These are phyloP conservation scores for Vitis amurensis DNA, from an alignment of 164 flowering plant species.

Conservation along the genomic window DNA sequence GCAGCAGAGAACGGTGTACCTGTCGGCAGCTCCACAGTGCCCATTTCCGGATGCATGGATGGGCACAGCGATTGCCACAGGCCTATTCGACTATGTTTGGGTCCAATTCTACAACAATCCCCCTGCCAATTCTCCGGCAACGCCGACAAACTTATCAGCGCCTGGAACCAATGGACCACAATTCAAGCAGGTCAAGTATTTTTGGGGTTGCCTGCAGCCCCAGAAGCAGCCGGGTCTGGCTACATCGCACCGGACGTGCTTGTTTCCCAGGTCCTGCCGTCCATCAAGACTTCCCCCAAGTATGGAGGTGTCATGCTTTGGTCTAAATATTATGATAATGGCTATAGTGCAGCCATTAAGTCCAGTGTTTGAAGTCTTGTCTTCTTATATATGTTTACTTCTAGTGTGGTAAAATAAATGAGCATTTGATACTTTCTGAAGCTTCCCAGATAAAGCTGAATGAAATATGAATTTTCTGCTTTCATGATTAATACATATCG, in stretches of 20 bases:
- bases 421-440: too few species aligned
- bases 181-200: background rate
- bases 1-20: background rate
- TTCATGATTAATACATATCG: too few species aligned
- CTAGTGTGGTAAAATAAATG: too few species aligned
- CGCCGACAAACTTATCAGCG: background rate
- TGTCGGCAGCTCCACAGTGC: slow-evolving; percentile 26
- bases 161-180: slow-evolving; percentile 16
- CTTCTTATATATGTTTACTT: too few species aligned
- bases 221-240: slow-evolving; percentile 7
- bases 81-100: slow-evolving; percentile 25
- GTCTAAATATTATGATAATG: too few species aligned
- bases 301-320: too few species aligned
- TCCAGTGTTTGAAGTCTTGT: too few species aligned
- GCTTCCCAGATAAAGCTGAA: too few species aligned
- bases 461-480: too few species aligned
- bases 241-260: slow-evolving; percentile 3
- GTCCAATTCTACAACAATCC: slow-evolving; percentile 25
- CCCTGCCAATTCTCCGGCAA: slow-evolving; percentile 8
- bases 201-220: slow-evolving; percentile 14
- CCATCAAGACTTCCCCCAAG: background rate
- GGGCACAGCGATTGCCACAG: slow-evolving; percentile 10
- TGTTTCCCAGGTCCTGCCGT: slow-evolving; percentile 3
- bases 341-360: too few species aligned
- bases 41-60: slow-evolving; percentile 11